These are phyloP conservation scores for Cyberlindnera maritima DNA, from an alignment of 805 yeast species.

Conservation along the genomic window DNA sequence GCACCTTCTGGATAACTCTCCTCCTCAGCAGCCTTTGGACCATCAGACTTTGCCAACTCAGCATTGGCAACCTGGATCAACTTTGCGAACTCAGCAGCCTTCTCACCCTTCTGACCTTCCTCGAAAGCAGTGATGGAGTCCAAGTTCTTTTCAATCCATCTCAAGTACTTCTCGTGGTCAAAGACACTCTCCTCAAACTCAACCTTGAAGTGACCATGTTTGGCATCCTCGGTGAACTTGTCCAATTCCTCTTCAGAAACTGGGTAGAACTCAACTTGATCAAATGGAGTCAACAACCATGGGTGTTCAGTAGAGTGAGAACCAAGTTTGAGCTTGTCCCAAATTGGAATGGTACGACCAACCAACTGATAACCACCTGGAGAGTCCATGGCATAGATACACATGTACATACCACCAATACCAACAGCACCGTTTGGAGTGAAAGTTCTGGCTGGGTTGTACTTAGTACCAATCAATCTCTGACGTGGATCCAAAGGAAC, in stretches of 20 bases:
- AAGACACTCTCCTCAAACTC: conserved; percentile 76
- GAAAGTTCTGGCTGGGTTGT: conserved; percentile 93
- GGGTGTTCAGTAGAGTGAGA: conserved; percentile 63
- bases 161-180: conserved; percentile 73
- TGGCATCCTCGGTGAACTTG: conserved; percentile 61
- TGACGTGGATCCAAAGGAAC: conserved; percentile 97
- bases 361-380: conserved; percentile 98
- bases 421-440: conserved; percentile 98
- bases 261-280: conserved; percentile 92
- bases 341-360: conserved; percentile 95
- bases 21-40: conserved; percentile 40
- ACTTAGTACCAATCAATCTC: conserved; percentile 86
- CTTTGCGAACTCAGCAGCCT: conserved; percentile 79
- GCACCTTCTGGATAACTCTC: conserved; percentile 75
- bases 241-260: conserved; percentile 85
- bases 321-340: conserved; percentile 91
- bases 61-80: conserved; percentile 79
- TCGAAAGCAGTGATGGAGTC: conserved; percentile 71
- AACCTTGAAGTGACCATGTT: conserved; percentile 76
- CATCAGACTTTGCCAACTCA: conserved; percentile 58
- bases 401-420: conserved; percentile 98
- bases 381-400: conserved; percentile 91
- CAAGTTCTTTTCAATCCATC: conserved; percentile 73
- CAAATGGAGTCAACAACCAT: conserved; percentile 91
- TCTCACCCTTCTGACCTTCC: conserved; percentile 71